Evolutionary conservation across 345 rosid genomes (phyloP).

Genomic region (Dimocarpus longan): DNA sequence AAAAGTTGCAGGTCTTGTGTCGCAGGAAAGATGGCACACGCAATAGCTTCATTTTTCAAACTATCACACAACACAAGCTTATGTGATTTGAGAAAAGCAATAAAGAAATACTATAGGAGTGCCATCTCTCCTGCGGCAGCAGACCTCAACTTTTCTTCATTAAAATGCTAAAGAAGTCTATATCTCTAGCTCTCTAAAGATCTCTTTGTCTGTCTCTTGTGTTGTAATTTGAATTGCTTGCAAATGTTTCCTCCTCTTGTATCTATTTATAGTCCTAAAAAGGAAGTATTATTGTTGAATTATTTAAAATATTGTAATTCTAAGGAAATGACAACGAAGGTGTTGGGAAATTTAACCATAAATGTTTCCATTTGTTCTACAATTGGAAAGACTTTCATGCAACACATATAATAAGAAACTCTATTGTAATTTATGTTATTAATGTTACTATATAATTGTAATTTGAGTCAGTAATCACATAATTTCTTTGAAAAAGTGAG

Average conservation of each 20-base stretch:
- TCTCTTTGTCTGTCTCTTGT: background rate
- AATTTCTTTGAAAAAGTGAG: background rate
- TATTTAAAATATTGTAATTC: no score
- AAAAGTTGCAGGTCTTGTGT: constrained; percentile 12
- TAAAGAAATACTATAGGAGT: background rate
- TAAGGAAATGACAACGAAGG: background rate
- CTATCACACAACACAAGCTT: background rate
- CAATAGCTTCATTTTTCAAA: background rate
- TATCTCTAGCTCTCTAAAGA: background rate
- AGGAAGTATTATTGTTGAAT: background rate
- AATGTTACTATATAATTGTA: no score
- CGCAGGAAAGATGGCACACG: background rate
- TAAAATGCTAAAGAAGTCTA: background rate
- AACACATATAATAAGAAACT: background rate
- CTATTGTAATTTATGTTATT: background rate
- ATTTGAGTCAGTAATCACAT: no score
- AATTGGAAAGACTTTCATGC: background rate
- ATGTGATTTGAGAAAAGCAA: no score
- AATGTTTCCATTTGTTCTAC: background rate
- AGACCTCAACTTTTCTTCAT: constrained; percentile 11
- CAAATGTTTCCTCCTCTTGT: background rate
- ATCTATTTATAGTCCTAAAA: background rate
- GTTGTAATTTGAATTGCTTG: background rate
- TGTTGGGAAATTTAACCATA: background rate
- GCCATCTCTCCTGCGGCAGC: constrained; percentile 31